phyloP scores from a whole-genome alignment of 768 basidiomycete species.

The Russula lepida region DNA sequence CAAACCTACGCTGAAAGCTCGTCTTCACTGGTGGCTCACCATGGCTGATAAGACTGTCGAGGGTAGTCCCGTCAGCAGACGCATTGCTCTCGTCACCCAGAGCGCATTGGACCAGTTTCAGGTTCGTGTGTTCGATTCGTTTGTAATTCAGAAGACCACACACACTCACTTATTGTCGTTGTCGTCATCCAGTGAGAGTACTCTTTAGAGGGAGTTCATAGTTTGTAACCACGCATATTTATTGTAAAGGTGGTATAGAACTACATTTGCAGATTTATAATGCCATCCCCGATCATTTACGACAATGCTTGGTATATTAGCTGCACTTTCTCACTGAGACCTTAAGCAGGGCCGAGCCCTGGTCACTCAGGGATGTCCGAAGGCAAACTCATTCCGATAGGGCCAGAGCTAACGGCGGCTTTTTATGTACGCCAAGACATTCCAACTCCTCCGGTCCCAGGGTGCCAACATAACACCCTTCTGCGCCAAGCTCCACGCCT shows the following conservation, averaged over 20 bases:
- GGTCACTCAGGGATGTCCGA: neutral
- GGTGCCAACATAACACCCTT: constrained; percentile 57
- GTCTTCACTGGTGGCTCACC: constrained; percentile 59
- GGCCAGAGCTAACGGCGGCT: neutral
- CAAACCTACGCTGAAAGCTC: constrained; percentile 39
- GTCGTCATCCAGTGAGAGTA: neutral
- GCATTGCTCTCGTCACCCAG: constrained; percentile 42
- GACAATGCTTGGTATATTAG: neutral
- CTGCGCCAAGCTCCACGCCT: constrained; percentile 43
- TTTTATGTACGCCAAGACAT: constrained; percentile 47
- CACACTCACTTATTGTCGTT: too few species aligned
- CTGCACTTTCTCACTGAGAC: neutral
- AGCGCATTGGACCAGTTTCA: constrained; percentile 26
- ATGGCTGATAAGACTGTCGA: constrained; percentile 32
- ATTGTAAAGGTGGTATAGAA: constrained; percentile 9
- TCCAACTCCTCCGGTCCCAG: constrained; percentile 46
- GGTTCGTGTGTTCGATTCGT: neutral
- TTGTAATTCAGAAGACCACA: neutral
- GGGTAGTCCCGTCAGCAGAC: constrained; percentile 37
- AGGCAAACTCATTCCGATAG: too few species aligned
- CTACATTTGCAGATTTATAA: constrained; percentile 13
- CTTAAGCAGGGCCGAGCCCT: neutral
- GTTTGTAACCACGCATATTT: neutral
- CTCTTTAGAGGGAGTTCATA: neutral
- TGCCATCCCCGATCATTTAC: neutral